These are phyloP conservation scores for Lepidium sativum DNA, from an alignment of 345 rosid species.

Conservation along the genomic window DNA sequence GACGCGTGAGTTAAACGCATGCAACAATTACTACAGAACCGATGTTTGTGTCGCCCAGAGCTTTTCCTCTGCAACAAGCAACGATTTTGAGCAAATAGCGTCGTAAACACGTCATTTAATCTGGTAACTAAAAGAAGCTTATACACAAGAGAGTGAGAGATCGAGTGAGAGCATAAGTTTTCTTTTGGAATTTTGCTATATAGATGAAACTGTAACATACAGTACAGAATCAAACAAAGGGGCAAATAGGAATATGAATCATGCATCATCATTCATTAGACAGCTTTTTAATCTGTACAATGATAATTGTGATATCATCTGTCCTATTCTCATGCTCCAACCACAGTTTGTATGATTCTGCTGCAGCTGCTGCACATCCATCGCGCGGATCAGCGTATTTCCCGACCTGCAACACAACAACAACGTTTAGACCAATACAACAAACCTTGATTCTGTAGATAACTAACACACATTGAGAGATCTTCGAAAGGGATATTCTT, in stretches of 20 bases:
- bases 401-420: constrained; percentile 48
- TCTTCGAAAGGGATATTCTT: too few species aligned
- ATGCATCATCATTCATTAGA: constrained; percentile 38
- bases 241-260: background rate
- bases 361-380: constrained; percentile 87
- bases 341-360: constrained; percentile 91
- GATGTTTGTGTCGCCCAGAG: background rate
- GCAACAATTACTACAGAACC: too few species aligned
- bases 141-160: background rate
- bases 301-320: constrained; percentile 91
- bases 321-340: constrained; percentile 82
- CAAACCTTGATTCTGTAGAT: background rate
- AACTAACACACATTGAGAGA: too few species aligned
- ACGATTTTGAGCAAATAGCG: background rate
- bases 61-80: constrained; percentile 2
- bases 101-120: background rate
- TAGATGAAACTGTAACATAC: constrained; percentile 1
- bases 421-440: background rate
- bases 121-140: background rate
- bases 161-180: constrained; percentile 1
- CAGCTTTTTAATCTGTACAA: constrained; percentile 72
- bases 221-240: constrained; percentile 6
- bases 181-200: constrained; percentile 7
- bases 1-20: background rate
- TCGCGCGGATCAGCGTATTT: constrained; percentile 71